A percentile compares a stretch with the other conserved stretches of the same genome.
These are phyloP conservation scores for Erigeron philadelphicus DNA, from an alignment of 140 eudicot genomes.

Conservation along the genomic window DNA sequence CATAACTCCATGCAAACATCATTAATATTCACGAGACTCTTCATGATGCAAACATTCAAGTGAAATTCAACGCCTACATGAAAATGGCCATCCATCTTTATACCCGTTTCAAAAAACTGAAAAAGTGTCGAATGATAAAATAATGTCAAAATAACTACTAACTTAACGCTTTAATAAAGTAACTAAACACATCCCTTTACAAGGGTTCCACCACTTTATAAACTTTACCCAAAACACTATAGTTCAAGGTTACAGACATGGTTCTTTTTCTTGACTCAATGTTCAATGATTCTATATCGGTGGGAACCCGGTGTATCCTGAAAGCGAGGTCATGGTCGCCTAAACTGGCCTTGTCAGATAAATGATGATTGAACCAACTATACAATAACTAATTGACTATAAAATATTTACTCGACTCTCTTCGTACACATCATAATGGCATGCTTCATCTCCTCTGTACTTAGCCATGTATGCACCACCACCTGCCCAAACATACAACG, in stretches of 20 bases:
- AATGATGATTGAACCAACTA: slow-evolving; percentile 12
- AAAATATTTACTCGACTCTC: slow-evolving; percentile 33
- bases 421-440: slow-evolving; percentile 62
- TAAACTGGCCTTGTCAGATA: background rate
- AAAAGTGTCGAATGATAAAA: background rate
- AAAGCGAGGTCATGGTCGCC: slow-evolving; percentile 19
- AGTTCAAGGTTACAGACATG: slow-evolving; percentile 15
- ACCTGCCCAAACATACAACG: slow-evolving; percentile 42
- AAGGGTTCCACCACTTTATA: slow-evolving; percentile 7
- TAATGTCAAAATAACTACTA: background rate
- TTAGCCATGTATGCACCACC: slow-evolving; percentile 62
- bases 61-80: background rate
- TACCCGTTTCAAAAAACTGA: background rate
- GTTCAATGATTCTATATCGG: slow-evolving; percentile 4
- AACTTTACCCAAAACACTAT: slow-evolving; percentile 15
- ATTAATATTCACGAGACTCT: slow-evolving; percentile 18
- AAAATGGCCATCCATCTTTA: background rate
- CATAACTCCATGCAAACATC: slow-evolving; percentile 1
- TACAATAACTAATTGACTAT: background rate
- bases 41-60: slow-evolving; percentile 3
- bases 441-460: slow-evolving; percentile 69
- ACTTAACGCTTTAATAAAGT: background rate
- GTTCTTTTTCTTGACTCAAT: slow-evolving; percentile 7
- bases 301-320: slow-evolving; percentile 4
- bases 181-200: background rate